Evolutionary conservation across 352 stramenopile species (phyloP).

Genomic region (Pythium phragmitis): DNA sequence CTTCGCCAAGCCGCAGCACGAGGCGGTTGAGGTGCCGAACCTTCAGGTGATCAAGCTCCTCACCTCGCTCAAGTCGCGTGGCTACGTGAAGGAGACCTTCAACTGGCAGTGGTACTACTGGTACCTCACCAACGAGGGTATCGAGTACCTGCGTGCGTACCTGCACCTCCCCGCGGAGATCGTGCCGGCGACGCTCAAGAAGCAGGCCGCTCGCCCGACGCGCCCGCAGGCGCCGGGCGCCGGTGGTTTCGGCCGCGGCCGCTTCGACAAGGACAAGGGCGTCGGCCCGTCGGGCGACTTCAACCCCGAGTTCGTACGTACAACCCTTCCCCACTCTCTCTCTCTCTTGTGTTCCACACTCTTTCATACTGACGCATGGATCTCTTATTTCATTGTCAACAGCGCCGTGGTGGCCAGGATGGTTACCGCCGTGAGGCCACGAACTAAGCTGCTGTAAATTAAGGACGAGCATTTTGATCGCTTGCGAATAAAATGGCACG

Average conservation of each 20-base stretch:
- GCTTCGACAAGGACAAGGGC: constrained; percentile 90
- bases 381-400: neutral
- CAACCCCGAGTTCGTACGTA: constrained; percentile 86
- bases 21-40: constrained; percentile 98
- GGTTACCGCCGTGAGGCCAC: constrained; percentile 86
- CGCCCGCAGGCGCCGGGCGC: constrained; percentile 73
- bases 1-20: constrained; percentile 89
- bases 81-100: constrained; percentile 98
- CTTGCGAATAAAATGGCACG: constrained; percentile 72
- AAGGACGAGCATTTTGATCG: constrained; percentile 53
- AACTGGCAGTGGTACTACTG: constrained; percentile 99
- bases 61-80: constrained; percentile 97
- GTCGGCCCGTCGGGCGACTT: constrained; percentile 87
- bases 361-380: constrained; percentile 5
- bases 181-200: constrained; percentile 98
- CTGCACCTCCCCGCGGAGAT: constrained; percentile 98
- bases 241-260: constrained; percentile 79
- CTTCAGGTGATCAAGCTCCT: constrained; percentile 98
- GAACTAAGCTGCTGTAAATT: constrained; percentile 66
- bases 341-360: neutral
- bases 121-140: constrained; percentile 98
- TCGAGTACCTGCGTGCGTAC: constrained; percentile 99
- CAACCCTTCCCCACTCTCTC: neutral
- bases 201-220: constrained; percentile 86
- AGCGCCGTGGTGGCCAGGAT: constrained; percentile 77